A percentile compares a stretch with the other conserved stretches of the same genome.
These are phyloP conservation scores for Leucoagaricus sp. DNA, from an alignment of 1,284 basidiomycete species.

Conservation along the genomic window DNA sequence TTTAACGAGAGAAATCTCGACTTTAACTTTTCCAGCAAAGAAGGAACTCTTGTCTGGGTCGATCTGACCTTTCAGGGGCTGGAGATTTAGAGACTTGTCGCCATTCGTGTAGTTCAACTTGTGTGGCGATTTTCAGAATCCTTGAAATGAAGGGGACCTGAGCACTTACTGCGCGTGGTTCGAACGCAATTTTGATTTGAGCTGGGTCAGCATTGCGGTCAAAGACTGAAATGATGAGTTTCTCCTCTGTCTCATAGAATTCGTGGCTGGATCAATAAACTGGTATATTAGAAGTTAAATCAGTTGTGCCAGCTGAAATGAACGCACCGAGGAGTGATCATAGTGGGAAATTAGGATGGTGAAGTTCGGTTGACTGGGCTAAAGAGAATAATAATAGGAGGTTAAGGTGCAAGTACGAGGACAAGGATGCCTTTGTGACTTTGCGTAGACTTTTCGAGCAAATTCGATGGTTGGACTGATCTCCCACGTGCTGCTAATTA, in stretches of 20 bases:
- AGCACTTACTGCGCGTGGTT: conserved; percentile 57
- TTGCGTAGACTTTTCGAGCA: conserved; percentile 27
- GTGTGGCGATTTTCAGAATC: not conserved
- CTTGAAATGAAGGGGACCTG: not conserved
- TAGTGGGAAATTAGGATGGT: conserved; percentile 17
- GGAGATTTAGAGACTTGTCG: conserved; percentile 62
- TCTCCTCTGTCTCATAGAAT: conserved; percentile 85
- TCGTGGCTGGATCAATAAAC: conserved; percentile 60
- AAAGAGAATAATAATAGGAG: conserved; percentile 6
- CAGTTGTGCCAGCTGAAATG: not conserved
- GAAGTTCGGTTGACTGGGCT: not conserved
- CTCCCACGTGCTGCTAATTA: not conserved
- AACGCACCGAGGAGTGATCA: conserved; percentile 46
- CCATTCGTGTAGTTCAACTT: conserved; percentile 65
- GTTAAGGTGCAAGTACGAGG: not conserved
- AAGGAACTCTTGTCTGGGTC: conserved; percentile 62
- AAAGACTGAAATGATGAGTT: conserved; percentile 75
- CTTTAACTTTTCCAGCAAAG: conserved; percentile 81
- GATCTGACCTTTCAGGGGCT: conserved; percentile 83
- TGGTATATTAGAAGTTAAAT: not conserved
- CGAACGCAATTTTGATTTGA: conserved; percentile 63
- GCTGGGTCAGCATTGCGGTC: conserved; percentile 74
- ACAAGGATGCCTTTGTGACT: conserved; percentile 12
- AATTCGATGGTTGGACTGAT: conserved; percentile 24
- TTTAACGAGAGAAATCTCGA: conserved; percentile 76